These are phyloP conservation scores for Penicillium taxi DNA, from an alignment of 495 filamentous ascomycete species.

Conservation along the genomic window DNA sequence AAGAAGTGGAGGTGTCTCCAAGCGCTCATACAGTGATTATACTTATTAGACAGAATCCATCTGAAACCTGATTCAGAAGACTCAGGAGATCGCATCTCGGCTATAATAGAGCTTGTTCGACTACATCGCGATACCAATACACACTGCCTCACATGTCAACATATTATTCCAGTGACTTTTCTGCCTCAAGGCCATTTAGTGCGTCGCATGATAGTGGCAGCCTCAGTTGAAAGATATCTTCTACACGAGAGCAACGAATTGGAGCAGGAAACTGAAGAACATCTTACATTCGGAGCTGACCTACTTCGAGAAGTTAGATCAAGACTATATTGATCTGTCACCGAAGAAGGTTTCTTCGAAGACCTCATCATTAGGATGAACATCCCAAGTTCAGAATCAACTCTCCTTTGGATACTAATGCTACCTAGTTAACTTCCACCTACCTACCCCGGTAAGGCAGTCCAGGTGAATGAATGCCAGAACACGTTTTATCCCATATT, in stretches of 20 bases:
- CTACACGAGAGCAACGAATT: slow-evolving; percentile 10
- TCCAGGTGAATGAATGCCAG: no score
- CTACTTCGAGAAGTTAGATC: slow-evolving; percentile 18
- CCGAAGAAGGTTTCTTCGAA: neutral
- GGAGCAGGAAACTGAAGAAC: slow-evolving; percentile 5
- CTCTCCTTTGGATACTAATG: no score
- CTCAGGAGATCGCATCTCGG: slow-evolving; percentile 12
- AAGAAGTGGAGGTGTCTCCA: slow-evolving; percentile 22
- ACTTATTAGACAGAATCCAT: slow-evolving; percentile 12
- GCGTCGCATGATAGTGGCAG: slow-evolving; percentile 15
- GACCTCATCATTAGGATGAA: slow-evolving; percentile 1
- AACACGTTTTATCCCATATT: no score
- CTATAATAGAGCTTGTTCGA: slow-evolving; percentile 6
- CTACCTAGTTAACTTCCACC: no score
- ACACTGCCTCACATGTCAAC: slow-evolving; percentile 12
- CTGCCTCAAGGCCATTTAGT: slow-evolving; percentile 18
- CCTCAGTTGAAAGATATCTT: slow-evolving; percentile 16
- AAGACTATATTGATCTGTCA: no score
- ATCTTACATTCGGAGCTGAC: slow-evolving; percentile 18
- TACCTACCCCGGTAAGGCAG: no score
- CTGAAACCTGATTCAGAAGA: slow-evolving; percentile 5
- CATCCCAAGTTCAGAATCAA: no score
- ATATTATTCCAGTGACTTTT: slow-evolving; percentile 14
- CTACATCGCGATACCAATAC: slow-evolving; percentile 4
- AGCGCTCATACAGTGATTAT: slow-evolving; percentile 23